A percentile compares a stretch with the other conserved stretches of the same genome.
phyloP scores from a whole-genome alignment of 805 yeast species.

The Zygoascus tannicola region DNA sequence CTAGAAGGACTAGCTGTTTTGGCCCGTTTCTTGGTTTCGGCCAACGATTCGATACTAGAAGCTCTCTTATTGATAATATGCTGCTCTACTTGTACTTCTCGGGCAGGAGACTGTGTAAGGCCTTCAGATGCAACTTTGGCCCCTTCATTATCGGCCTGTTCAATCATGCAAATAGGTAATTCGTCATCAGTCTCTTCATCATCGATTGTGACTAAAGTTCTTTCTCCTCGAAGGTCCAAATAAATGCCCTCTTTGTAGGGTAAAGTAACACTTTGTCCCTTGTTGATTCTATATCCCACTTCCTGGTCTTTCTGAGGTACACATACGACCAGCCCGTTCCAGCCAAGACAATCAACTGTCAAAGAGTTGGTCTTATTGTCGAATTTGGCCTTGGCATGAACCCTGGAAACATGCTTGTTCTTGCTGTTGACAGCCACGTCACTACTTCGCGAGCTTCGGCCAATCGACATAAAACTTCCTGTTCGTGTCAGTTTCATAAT shows the following conservation, averaged over 20 bases:
- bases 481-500: conserved; percentile 34
- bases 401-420: conserved; percentile 54
- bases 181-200: conserved; percentile 39
- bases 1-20: not conserved
- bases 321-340: conserved; percentile 65
- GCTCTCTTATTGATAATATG: not conserved
- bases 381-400: conserved; percentile 49
- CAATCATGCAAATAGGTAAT: not conserved
- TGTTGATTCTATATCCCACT: conserved; percentile 42
- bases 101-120: not conserved
- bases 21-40: not conserved
- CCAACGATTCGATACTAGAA: not conserved
- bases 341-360: conserved; percentile 65
- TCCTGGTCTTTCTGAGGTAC: conserved; percentile 39
- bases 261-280: conserved; percentile 54
- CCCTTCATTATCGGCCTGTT: not conserved
- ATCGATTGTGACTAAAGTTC: conserved; percentile 43
- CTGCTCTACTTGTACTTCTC: not conserved
- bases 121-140: not conserved
- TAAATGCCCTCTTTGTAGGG: conserved; percentile 55
- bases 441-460: conserved; percentile 59
- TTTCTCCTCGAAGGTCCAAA: conserved; percentile 64
- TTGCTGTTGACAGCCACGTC: conserved; percentile 40
- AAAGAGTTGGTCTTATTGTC: conserved; percentile 27
- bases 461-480: conserved; percentile 39